Evolutionary conservation across 345 rosid species (phyloP), one percentile per base, ranked within the genome.

Genomic region (Laguncularia racemosa): DNA sequence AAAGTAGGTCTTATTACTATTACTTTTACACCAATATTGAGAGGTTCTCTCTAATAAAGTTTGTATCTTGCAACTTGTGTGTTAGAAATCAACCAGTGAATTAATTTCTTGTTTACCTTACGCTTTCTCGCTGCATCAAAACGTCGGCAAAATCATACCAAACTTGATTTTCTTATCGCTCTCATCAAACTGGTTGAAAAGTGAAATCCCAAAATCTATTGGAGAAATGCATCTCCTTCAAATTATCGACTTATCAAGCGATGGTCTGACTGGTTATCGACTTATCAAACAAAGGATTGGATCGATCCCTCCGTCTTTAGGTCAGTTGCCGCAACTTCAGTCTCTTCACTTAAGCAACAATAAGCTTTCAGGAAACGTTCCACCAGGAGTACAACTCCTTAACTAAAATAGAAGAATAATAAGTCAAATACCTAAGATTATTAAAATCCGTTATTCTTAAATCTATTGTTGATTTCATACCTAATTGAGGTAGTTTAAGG

Each of bases 221-320:
- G 72, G 84, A 44, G 63, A 56, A 45, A 62, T 69, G 73, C 26
- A 5, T 14, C 21, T 1, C 40, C 73, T 76, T 55, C 52, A 16
- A 44, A 71, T 72, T 58, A 67, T 81, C 54, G 69, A 76, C 56
- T 58, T 76, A 12, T 72, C 81, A 11, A 61, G 59, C 44, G 70
- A 73, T 71, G 59, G 45, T 44, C 62, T 76, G 26, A 57, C 56
- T 10, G 77, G 73, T 60, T 67, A 14, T 33, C 63, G 70, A 80
- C 69, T 58, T 67, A 0, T 50, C 60, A 48, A 60, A 64, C 55
- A 80, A 71, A 64, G 60, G 18, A 48, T 51, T 80, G 23, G 78
- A 2, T 16, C n/a, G 45, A 66, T 76, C 11, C 76, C 79, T 20
- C 12, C 17, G 2, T 17, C 77, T 18, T 38, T 76, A 40, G 75